phyloP scores from a whole-genome alignment of 768 basidiomycete species.

The Hericium alpestre region DNA sequence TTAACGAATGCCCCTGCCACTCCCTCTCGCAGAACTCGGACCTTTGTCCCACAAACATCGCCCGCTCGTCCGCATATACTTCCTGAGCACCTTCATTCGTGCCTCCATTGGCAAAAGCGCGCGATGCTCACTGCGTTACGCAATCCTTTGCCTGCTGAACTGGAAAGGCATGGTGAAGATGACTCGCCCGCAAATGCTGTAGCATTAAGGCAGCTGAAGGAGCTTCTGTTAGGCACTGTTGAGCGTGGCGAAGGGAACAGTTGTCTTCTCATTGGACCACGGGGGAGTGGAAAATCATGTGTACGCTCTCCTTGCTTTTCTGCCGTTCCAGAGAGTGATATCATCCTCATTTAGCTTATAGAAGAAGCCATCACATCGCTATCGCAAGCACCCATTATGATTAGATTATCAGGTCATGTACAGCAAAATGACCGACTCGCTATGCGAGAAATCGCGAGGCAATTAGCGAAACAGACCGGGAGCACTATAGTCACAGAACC shows the following conservation, averaged over 20 bases:
- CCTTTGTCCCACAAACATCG: not conserved
- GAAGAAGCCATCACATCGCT: constrained; percentile 43
- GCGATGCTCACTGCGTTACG: constrained; percentile 40
- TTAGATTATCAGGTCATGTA: constrained; percentile 77
- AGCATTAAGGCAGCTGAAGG: constrained; percentile 47
- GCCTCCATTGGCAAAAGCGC: constrained; percentile 47
- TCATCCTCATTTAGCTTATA: constrained; percentile 35
- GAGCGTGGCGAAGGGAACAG: constrained; percentile 86
- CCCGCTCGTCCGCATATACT: constrained; percentile 20
- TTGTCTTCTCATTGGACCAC: constrained; percentile 76
- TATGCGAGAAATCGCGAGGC: constrained; percentile 84
- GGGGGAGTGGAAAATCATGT: constrained; percentile 84
- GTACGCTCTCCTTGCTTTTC: constrained; percentile 17
- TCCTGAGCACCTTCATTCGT: constrained; percentile 33
- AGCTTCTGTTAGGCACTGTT: constrained; percentile 64
- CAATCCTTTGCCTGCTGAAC: constrained; percentile 10
- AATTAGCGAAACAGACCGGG: constrained; percentile 72
- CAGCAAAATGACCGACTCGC: constrained; percentile 83
- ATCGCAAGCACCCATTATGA: constrained; percentile 47
- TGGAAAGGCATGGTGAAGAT: constrained; percentile 23
- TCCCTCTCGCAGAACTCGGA: not conserved
- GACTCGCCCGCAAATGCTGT: constrained; percentile 35
- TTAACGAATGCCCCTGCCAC: not conserved
- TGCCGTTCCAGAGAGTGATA: constrained; percentile 2
- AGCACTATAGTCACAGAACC: constrained; percentile 29